phyloP scores from a whole-genome alignment of 2,329 filamentous ascomycete species.

The Colletotrichum chlorophyti region DNA sequence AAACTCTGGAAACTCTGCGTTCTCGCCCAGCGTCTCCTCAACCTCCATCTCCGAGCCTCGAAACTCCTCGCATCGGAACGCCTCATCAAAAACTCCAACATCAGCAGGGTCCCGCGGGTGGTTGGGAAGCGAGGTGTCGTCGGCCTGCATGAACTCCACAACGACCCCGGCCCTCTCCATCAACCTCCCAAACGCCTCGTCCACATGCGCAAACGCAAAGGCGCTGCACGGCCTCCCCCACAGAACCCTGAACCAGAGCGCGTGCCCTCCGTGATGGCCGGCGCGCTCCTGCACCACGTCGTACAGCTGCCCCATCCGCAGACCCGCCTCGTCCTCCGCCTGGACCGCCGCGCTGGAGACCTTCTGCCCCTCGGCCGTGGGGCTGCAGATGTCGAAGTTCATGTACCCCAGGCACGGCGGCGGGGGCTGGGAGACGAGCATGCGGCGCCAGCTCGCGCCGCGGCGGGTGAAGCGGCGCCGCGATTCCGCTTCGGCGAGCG shows the following conservation, averaged over 20 bases:
- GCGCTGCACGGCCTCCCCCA: slow-evolving; percentile 2
- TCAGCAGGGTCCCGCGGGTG: slow-evolving; percentile 18
- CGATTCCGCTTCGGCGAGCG: not conserved
- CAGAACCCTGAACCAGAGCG: slow-evolving; percentile 24
- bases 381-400: slow-evolving; percentile 10
- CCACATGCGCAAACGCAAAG: slow-evolving; percentile 8
- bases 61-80: slow-evolving; percentile 18
- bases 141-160: slow-evolving; percentile 26
- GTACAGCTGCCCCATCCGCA: slow-evolving; percentile 32
- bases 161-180: slow-evolving; percentile 17
- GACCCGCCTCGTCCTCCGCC: not conserved
- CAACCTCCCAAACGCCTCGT: slow-evolving; percentile 6
- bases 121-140: slow-evolving; percentile 17
- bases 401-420: slow-evolving; percentile 14
- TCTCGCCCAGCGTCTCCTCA: slow-evolving; percentile 1
- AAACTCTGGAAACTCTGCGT: slow-evolving; percentile 9
- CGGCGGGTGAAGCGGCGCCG: slow-evolving; percentile 15
- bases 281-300: slow-evolving; percentile 21
- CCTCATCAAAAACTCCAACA: slow-evolving; percentile 10
- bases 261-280: slow-evolving; percentile 21
- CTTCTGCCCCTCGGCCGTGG: not conserved
- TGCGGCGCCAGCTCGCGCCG: slow-evolving; percentile 33
- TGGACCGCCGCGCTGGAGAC: slow-evolving; percentile 7
- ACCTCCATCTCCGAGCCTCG: not conserved
- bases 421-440: slow-evolving; percentile 32